Conservation (phyloP, 75 land plant species). For the Picea sitchensis region DNA sequence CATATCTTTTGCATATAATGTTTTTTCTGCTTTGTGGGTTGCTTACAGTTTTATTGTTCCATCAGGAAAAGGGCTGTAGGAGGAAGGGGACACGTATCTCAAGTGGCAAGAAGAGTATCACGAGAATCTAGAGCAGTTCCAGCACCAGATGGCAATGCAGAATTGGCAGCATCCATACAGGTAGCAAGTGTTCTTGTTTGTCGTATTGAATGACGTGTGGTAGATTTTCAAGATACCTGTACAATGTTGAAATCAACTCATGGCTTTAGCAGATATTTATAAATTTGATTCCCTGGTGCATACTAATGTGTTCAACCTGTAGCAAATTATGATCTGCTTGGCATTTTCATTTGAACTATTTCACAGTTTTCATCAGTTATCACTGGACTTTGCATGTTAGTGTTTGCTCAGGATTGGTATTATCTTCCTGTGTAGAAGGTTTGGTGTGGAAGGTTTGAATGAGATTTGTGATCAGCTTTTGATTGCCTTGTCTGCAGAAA, state of each 20-base stretch:
- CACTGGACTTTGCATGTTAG: neutral
- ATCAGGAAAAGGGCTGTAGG: conserved; percentile 40
- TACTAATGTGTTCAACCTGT: neutral
- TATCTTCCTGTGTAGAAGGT: neutral
- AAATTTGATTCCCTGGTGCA: neutral
- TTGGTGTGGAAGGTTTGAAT: neutral
- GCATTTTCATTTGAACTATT: neutral
- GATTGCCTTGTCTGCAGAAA: conserved; percentile 27
- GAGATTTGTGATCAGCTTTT: neutral
- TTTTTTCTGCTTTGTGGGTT: neutral
- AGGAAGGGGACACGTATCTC: conserved; percentile 21
- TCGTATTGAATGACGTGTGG: neutral
- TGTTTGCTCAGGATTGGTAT: neutral
- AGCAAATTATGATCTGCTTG: neutral
- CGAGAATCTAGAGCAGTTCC: conserved; percentile 46
- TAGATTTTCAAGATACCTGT: neutral
- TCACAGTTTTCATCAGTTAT: neutral
- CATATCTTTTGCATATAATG: neutral
- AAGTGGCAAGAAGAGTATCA: conserved; percentile 18
- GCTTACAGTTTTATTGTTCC: conserved; percentile 1
- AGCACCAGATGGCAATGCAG: conserved; percentile 61
- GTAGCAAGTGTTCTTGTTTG: conserved; percentile 18
- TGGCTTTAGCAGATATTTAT: neutral
- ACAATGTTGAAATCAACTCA: neutral
- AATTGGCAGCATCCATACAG: conserved; percentile 44